These are phyloP conservation scores for Smittium mucronatum DNA, from an alignment of 371 early-diverging fungal species.

Conservation along the genomic window DNA sequence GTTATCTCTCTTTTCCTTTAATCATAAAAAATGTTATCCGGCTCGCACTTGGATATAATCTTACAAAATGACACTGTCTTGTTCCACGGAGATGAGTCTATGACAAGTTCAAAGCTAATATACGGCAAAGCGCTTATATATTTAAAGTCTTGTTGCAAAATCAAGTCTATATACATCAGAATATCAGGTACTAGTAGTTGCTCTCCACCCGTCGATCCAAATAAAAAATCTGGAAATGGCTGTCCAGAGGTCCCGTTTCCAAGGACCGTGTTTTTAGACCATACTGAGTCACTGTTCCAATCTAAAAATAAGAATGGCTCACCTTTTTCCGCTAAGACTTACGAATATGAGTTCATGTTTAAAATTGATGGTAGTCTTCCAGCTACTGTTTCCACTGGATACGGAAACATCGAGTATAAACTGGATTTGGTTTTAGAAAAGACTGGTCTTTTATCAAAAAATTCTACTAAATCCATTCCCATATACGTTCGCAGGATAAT, in stretches of 20 bases:
- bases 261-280: not conserved
- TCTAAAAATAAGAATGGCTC: not conserved
- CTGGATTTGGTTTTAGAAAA: not conserved
- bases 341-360: not conserved
- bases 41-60: not conserved
- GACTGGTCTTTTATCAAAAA: not conserved
- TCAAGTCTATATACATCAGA: not conserved
- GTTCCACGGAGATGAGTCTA: not conserved
- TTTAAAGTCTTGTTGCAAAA: not conserved
- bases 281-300: not conserved
- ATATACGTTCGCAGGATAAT: not conserved
- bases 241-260: not conserved
- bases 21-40: not conserved
- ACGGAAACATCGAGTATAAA: not conserved
- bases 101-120: not conserved
- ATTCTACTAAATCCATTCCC: not conserved
- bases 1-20: no score
- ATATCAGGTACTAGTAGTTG: not conserved
- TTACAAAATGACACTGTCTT: not conserved
- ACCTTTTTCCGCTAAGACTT: not conserved
- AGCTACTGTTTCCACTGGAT: not conserved
- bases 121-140: not conserved
- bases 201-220: not conserved
- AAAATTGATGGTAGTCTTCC: not conserved
- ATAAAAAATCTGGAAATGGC: not conserved